Conservation (phyloP, 306 rosid species). For the Astragalus membranaceus region DNA sequence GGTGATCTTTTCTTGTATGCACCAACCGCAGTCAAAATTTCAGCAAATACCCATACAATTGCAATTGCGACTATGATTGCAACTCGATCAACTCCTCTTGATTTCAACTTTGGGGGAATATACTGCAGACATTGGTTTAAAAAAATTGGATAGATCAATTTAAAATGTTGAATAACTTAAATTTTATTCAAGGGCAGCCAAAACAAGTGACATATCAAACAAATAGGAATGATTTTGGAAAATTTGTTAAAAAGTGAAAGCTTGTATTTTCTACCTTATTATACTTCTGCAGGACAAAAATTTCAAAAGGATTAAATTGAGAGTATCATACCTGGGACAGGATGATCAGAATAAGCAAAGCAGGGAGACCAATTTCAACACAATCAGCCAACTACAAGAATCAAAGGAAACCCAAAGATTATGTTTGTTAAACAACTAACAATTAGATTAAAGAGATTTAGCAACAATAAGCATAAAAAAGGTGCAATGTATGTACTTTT, state of each 20-base stretch:
- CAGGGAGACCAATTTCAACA: conserved; percentile 89
- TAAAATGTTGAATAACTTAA: too few species aligned
- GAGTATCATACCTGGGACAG: conserved; percentile 58
- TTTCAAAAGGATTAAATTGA: background rate
- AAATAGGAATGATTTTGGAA: too few species aligned
- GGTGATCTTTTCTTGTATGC: conserved; percentile 59
- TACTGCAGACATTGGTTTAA: conserved; percentile 53
- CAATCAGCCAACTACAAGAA: conserved; percentile 68
- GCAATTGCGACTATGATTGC: conserved; percentile 56
- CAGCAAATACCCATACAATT: conserved; percentile 75
- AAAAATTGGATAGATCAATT: conserved; percentile 18
- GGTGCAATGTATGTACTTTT: conserved; percentile 30
- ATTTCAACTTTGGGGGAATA: conserved; percentile 39
- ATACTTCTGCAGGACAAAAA: too few species aligned
- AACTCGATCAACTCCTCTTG: conserved; percentile 45
- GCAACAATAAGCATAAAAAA: background rate
- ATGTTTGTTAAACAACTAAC: conserved; percentile 13
- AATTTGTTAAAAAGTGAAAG: too few species aligned
- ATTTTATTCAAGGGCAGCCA: too few species aligned
- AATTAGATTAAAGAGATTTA: background rate
- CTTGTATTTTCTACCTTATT: too few species aligned
- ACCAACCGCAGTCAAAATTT: conserved; percentile 78
- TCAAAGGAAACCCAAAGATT: conserved; percentile 13
- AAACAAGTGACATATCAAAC: too few species aligned
- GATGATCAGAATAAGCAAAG: conserved; percentile 56